Evolutionary conservation across 2,329 filamentous ascomycete genomes (phyloP), one percentile per base, ranked within the genome.

Genomic region (Neofusicoccum ribis): DNA sequence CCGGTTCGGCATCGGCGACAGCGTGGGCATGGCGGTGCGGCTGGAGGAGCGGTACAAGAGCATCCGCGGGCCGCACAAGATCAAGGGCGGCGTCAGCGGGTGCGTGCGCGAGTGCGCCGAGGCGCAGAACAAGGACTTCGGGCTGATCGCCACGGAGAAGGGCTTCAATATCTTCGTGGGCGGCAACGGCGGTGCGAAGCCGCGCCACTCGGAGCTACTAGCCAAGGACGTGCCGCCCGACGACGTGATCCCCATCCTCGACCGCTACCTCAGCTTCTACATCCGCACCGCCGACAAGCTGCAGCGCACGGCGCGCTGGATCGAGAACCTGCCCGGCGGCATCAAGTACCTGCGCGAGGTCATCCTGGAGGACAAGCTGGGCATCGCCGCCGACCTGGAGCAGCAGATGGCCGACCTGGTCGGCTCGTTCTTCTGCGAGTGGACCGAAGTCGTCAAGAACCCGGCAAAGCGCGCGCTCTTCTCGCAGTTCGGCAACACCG

Each of bases 91-190:
- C 64, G 92, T 97, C 0, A 93, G 90, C 63, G 93, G 93, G 12
- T 97, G 93, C 69, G 92, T 97, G n/a, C 85, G 93, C 63, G 93
- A 97, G 78, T 97, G 93, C 70, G 93, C 93, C 0, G 93, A 97
- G 77, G 93, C 93, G 1, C 93, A 96, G 73, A 94, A 89, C 78
- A 97, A 97, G 78, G 93, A 97, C 73, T 97, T 97, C 70, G 93
- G 93, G 23, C 86, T 96, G 56, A 96, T 97, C 65, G 92, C 93
- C 14, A 96, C 92, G 0, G 92, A 96, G 67, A 96, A 95, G 72
- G 93, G 93, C 36, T 97, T 91, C 85, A 97, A 97, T 78, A 89
- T 97, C 76, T 96, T 93, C 71, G 91, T 97, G 1, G 93, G 86
- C 39, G 93, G 93, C 54, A 97, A 97, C 74, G 93, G 93, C 61